Percentiles rank a stretch among this genome's conserved stretches.
These are phyloP conservation scores for Trichosanthes truncata DNA, from an alignment of 306 rosid species.

Conservation along the genomic window DNA sequence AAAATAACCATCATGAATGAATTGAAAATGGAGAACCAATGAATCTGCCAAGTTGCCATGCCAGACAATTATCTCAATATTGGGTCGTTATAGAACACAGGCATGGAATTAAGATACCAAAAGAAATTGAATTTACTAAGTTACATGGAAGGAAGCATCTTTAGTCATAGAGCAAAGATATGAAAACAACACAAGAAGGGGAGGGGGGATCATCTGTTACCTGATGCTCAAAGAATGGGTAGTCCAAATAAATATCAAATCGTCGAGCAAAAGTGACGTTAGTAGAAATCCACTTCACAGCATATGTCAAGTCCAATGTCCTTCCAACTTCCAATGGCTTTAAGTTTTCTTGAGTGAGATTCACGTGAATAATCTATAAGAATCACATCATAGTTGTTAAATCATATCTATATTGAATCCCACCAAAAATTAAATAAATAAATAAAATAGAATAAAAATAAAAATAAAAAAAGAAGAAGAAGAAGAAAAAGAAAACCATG, in stretches of 20 bases:
- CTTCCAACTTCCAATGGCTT: conserved; percentile 63
- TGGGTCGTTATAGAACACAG: conserved; percentile 1
- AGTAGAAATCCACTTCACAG: conserved; percentile 77
- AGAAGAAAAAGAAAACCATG: neutral
- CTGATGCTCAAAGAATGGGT: conserved; percentile 98
- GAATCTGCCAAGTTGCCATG: conserved; percentile 54
- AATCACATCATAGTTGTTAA: conserved; percentile 11
- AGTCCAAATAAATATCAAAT: conserved; percentile 91
- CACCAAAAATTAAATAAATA: neutral
- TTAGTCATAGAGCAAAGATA: neutral
- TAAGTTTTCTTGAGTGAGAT: conserved; percentile 73
- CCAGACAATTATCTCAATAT: conserved; percentile 14
- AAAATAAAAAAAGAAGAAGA: no score
- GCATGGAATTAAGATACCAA: conserved; percentile 6
- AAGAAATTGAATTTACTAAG: neutral
- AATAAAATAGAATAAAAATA: neutral
- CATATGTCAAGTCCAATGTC: conserved; percentile 68
- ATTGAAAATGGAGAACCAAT: conserved; percentile 98
- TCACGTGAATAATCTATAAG: conserved; percentile 87
- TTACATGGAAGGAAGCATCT: neutral
- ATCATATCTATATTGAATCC: neutral
- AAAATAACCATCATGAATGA: conserved; percentile 99
- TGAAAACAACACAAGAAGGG: neutral
- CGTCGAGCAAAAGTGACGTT: conserved; percentile 79
- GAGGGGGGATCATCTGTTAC: conserved; percentile 19